Evolutionary conservation across 108 stramenopile species (phyloP).

Genomic region (Nitzschia palea): DNA sequence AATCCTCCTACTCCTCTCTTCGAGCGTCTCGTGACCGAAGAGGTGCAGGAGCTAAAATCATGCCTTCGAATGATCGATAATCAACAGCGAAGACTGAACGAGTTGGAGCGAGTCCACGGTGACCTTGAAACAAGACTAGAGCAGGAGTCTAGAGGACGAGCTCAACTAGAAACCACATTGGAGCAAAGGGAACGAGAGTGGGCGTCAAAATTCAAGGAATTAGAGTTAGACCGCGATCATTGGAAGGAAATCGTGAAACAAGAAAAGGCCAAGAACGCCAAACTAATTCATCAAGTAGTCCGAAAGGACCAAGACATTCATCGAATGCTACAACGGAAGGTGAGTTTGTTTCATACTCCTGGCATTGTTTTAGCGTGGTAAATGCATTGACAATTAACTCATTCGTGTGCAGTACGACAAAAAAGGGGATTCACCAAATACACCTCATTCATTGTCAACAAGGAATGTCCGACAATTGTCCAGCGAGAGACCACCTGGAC

Average conservation of each 20-base stretch:
- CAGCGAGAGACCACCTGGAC: conserved; percentile 7
- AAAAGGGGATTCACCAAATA: conserved; percentile 17
- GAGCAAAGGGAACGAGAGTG: conserved; percentile 57
- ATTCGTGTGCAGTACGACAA: conserved; percentile 39
- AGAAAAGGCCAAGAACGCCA: conserved; percentile 50
- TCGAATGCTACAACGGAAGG: conserved; percentile 64
- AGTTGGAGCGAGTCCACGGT: conserved; percentile 44
- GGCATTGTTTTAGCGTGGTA: neutral
- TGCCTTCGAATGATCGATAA: conserved; percentile 59
- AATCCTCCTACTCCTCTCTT: conserved; percentile 61
- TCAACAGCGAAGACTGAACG: conserved; percentile 36
- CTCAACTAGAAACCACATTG: conserved; percentile 50
- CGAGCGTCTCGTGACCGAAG: conserved; percentile 60
- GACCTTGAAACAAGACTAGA: conserved; percentile 59
- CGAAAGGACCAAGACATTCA: conserved; percentile 75
- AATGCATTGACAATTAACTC: neutral
- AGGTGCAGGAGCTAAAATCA: conserved; percentile 57
- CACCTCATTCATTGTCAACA: conserved; percentile 11
- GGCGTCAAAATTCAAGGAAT: conserved; percentile 33
- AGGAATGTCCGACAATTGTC: conserved; percentile 14
- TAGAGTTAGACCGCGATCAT: conserved; percentile 49
- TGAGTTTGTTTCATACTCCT: conserved; percentile 21
- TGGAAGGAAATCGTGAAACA: conserved; percentile 42
- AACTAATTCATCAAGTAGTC: conserved; percentile 42
- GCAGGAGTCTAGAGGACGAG: conserved; percentile 27